These are phyloP conservation scores for Nicotiana undulata DNA, from an alignment of 257 asterid species.

Conservation along the genomic window DNA sequence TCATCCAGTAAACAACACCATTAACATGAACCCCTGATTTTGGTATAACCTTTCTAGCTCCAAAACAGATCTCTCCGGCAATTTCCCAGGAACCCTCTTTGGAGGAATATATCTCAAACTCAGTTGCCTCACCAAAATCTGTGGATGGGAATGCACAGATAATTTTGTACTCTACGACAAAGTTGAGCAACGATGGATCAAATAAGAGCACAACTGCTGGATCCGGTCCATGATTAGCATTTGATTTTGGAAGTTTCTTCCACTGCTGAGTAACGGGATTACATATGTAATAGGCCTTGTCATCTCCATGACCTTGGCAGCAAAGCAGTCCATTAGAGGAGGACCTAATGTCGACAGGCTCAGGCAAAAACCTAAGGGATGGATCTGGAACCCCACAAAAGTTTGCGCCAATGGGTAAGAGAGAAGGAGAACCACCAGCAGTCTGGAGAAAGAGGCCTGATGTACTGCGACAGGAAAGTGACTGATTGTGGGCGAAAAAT, in stretches of 20 bases:
- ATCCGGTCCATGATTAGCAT: slow-evolving; percentile 36
- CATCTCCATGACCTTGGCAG: slow-evolving; percentile 31
- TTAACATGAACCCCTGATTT: slow-evolving; percentile 34
- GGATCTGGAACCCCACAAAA: slow-evolving; percentile 54
- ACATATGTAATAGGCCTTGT: slow-evolving; percentile 38
- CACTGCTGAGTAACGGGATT: slow-evolving; percentile 38
- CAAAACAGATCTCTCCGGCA: slow-evolving; percentile 43
- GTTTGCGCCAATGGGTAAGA: slow-evolving; percentile 22
- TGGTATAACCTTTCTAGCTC: slow-evolving; percentile 2
- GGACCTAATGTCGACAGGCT: slow-evolving; percentile 35
- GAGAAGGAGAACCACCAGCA: slow-evolving; percentile 18
- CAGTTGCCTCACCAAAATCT: slow-evolving; percentile 48
- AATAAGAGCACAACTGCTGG: slow-evolving; percentile 26
- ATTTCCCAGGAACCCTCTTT: slow-evolving; percentile 37
- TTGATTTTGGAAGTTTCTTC: slow-evolving; percentile 41
- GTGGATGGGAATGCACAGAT: slow-evolving; percentile 37
- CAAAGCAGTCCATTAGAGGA: slow-evolving; percentile 48
- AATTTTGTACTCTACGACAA: slow-evolving; percentile 36
- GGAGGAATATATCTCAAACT: slow-evolving; percentile 46
- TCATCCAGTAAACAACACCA: slow-evolving; percentile 35
- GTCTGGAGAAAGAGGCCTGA: slow-evolving; percentile 35
- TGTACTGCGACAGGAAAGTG: slow-evolving; percentile 20
- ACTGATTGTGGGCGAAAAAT: slow-evolving; percentile 43
- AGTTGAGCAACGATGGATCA: slow-evolving; percentile 46
- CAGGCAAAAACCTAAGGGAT: slow-evolving; percentile 34